Evolutionary conservation across 148 eudicot species (phyloP).

Genomic region (Vaccinium vitisidaea): DNA sequence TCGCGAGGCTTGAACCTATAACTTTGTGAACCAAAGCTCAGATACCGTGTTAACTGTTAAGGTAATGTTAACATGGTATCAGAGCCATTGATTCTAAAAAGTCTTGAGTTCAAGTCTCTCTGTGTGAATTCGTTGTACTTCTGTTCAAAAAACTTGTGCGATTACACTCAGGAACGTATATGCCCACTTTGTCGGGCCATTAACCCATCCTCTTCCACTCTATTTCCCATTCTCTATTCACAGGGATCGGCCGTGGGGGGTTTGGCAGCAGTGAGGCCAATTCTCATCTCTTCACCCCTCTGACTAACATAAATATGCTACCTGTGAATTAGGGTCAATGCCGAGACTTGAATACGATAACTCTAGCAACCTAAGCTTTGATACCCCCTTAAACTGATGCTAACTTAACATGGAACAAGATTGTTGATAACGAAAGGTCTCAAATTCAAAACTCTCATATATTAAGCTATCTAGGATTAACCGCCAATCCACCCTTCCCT

Average conservation of each 20-base stretch:
- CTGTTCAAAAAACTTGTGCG: not conserved
- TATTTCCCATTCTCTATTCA: not conserved
- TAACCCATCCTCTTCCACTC: not conserved
- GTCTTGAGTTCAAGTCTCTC: not conserved
- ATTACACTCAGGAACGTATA: not conserved
- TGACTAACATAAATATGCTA: not conserved
- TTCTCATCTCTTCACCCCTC: not conserved
- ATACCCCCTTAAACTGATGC: not conserved
- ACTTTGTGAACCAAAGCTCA: not conserved
- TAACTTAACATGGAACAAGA: not conserved
- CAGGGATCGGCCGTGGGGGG: not conserved
- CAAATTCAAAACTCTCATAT: not conserved
- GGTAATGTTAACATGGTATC: conserved; percentile 1
- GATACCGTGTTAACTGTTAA: not conserved
- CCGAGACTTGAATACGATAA: not conserved
- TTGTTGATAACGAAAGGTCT: not conserved
- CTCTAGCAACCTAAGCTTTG: not conserved
- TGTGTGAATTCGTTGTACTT: not conserved
- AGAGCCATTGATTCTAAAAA: not conserved
- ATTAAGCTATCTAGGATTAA: not conserved
- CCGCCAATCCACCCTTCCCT: not conserved
- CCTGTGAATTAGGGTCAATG: not conserved
- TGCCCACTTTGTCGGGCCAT: not conserved
- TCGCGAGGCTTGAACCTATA: not conserved
- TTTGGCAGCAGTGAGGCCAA: not conserved